A percentile compares a stretch with the other conserved stretches of the same genome.
Evolutionary conservation across 2,329 filamentous ascomycete genomes (phyloP).

Genomic region (Esteya vermicola): DNA sequence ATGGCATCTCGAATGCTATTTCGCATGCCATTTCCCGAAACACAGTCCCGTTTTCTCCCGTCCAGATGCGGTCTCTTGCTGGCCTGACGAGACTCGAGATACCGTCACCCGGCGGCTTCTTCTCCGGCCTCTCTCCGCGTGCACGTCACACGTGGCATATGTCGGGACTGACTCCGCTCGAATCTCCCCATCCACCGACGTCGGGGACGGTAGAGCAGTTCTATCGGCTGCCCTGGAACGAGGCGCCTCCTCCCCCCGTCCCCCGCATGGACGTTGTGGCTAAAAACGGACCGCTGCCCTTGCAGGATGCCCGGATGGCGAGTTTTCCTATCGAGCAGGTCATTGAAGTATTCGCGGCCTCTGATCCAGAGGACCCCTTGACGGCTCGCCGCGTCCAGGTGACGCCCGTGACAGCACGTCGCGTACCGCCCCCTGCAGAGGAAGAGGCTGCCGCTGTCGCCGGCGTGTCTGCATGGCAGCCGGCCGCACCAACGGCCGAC

Average conservation of each 20-base stretch:
- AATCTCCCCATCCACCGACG: conserved; percentile 50
- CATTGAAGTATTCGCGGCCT: conserved; percentile 39
- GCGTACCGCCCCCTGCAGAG: conserved; percentile 8
- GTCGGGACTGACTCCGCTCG: conserved; percentile 30
- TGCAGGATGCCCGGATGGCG: conserved; percentile 21
- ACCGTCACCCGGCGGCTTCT: conserved; percentile 84
- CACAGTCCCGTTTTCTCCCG: conserved; percentile 24
- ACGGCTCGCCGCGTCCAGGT: conserved; percentile 36
- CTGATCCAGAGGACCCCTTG: conserved; percentile 42
- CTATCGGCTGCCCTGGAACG: conserved; percentile 70
- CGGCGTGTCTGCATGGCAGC: conserved; percentile 5
- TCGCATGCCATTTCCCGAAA: conserved; percentile 11
- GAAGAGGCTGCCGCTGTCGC: conserved; percentile 11
- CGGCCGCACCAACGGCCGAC: conserved; percentile 14
- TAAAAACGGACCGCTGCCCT: conserved; percentile 19
- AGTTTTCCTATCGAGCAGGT: conserved; percentile 49
- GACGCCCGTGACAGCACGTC: conserved; percentile 21
- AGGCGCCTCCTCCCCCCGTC: conserved; percentile 23
- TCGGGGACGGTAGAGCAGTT: conserved; percentile 89
- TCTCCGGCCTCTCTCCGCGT: conserved; percentile 64
- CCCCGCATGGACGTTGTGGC: conserved; percentile 3
- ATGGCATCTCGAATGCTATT: conserved; percentile 17
- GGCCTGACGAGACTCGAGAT: conserved; percentile 74
- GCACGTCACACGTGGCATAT: conserved; percentile 74
- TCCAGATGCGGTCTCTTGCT: conserved; percentile 46